Percentiles rank a stretch among this genome's conserved stretches.
Evolutionary conservation across 202 grass and related monocot species (phyloP).

Genomic region (Schoenoplectus tabernaemontani): DNA sequence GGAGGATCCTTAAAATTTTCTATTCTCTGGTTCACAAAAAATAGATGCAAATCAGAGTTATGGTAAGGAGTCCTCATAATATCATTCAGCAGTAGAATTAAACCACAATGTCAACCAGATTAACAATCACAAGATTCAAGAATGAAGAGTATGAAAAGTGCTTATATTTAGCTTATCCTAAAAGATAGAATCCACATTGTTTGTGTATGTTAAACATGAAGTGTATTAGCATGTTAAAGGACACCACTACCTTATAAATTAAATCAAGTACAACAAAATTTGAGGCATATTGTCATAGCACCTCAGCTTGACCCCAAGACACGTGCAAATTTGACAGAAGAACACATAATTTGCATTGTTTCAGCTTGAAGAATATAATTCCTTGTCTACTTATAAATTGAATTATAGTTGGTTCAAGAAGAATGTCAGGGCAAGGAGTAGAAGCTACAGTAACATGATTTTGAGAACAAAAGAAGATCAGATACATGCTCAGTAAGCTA

Average conservation of each 20-base stretch:
- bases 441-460: neutral
- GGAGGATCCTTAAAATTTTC: neutral
- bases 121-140: neutral
- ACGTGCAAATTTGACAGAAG: neutral
- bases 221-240: neutral
- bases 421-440: neutral
- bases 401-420: neutral
- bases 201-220: neutral
- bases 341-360: neutral
- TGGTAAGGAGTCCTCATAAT: neutral
- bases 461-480: no score
- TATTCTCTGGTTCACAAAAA: neutral
- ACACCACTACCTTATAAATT: neutral
- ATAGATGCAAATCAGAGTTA: neutral
- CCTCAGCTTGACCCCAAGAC: neutral
- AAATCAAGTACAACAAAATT: neutral
- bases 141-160: neutral
- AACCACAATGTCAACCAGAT: neutral
- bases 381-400: neutral
- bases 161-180: neutral
- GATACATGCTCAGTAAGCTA: no score
- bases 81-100: neutral
- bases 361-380: neutral
- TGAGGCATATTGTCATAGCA: neutral
- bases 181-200: neutral